phyloP scores from a whole-genome alignment of 2,329 filamentous ascomycete species.

The Aspergillus pseudoglaucus region DNA sequence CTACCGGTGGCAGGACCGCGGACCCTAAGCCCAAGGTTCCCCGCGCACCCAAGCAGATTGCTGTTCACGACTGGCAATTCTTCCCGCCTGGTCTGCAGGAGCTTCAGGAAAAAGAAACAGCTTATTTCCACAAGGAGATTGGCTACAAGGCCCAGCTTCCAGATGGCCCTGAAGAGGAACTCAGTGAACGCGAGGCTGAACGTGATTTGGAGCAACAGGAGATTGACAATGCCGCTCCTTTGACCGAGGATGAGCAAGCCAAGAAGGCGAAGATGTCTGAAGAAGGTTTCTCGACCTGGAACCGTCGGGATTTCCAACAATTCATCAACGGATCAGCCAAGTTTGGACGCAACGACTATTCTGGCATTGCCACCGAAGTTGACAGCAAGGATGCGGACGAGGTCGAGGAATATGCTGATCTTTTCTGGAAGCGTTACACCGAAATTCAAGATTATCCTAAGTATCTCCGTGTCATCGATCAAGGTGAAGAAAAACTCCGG shows the following conservation, averaged over 20 bases:
- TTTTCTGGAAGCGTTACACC: slow-evolving; percentile 92
- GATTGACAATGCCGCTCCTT: slow-evolving; percentile 81
- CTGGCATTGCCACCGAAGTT: slow-evolving; percentile 78
- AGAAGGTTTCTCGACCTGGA: slow-evolving; percentile 90
- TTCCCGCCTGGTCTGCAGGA: slow-evolving; percentile 79
- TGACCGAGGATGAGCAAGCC: slow-evolving; percentile 83
- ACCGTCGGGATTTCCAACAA: slow-evolving; percentile 94
- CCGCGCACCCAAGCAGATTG: slow-evolving; percentile 86
- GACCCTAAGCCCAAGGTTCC: slow-evolving; percentile 92
- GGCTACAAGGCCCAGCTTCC: slow-evolving; percentile 87
- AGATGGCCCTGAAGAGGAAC: slow-evolving; percentile 80
- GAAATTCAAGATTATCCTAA: slow-evolving; percentile 87
- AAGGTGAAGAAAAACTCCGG: slow-evolving; percentile 81
- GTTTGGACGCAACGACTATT: slow-evolving; percentile 80
- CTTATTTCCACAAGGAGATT: slow-evolving; percentile 92
- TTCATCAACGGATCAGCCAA: slow-evolving; percentile 94
- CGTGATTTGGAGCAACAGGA: slow-evolving; percentile 81
- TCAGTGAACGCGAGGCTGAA: slow-evolving; percentile 80
- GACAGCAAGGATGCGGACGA: slow-evolving; percentile 83
- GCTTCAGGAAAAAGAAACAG: slow-evolving; percentile 92
- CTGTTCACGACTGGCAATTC: slow-evolving; percentile 95
- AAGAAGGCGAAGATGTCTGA: slow-evolving; percentile 77
- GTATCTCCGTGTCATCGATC: slow-evolving; percentile 81
- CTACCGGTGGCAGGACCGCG: slow-evolving; percentile 68
- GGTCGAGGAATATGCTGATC: slow-evolving; percentile 84